These are phyloP conservation scores for Pythium vanterpoolii DNA, from an alignment of 352 stramenopile species.

Conservation along the genomic window DNA sequence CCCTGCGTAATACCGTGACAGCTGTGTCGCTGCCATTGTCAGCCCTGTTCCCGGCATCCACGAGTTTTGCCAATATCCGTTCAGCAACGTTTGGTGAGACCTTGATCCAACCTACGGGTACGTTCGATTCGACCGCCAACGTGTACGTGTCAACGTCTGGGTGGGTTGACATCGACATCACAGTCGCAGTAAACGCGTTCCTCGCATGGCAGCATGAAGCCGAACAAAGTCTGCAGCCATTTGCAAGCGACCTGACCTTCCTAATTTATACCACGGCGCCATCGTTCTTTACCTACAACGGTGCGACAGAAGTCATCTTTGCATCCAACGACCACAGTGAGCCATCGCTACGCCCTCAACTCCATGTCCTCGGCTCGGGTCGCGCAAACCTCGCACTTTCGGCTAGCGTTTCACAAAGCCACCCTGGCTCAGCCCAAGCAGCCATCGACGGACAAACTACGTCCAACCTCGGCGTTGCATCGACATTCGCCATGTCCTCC, in stretches of 20 bases:
- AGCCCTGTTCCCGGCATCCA: constrained; percentile 33
- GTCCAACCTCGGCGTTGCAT: constrained; percentile 36
- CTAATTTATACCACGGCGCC: constrained; percentile 45
- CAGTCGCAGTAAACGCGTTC: constrained; percentile 49
- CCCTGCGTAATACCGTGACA: not conserved
- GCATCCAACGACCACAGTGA: constrained; percentile 51
- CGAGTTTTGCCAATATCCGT: constrained; percentile 31
- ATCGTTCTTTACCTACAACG: constrained; percentile 45
- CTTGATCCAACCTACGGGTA: constrained; percentile 27
- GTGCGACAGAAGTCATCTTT: constrained; percentile 50
- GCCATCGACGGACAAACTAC: constrained; percentile 41
- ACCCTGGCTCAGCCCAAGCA: constrained; percentile 40
- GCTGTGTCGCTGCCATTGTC: constrained; percentile 2
- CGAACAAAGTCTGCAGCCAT: not conserved
- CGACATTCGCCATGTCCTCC: constrained; percentile 52
- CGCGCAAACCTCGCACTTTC: constrained; percentile 42
- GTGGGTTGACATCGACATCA: constrained; percentile 73
- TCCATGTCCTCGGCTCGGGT: constrained; percentile 46
- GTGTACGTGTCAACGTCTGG: constrained; percentile 32
- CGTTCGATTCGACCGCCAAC: constrained; percentile 39
- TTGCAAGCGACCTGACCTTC: constrained; percentile 35
- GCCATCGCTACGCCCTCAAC: constrained; percentile 31
- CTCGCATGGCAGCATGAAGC: constrained; percentile 27
- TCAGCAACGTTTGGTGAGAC: constrained; percentile 26
- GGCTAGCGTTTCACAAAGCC: constrained; percentile 40